Evolutionary conservation across 495 filamentous ascomycete species (phyloP), one percentile per base, ranked within the genome.

Genomic region (Penicillium cataractarum): DNA sequence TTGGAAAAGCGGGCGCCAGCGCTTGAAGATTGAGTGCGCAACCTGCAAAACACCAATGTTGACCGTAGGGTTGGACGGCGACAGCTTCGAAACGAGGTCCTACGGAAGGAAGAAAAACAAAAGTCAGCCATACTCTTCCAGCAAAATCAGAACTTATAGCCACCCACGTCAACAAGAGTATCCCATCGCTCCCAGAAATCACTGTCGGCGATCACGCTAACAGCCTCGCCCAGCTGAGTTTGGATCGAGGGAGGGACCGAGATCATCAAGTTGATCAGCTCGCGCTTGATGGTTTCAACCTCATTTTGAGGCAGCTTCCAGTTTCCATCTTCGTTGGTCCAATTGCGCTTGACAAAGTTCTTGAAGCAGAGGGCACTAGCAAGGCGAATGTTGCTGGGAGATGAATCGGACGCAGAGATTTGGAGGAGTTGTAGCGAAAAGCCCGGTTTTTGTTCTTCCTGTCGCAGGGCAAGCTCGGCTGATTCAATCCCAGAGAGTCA

Each of bases 151-250:
- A 22, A 4, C 15, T 13, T 46, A 33, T 37, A n/a, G 26, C 42
- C 39, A 74, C 79, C 62, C 72, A 90, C 87, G 79, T 92, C 87
- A 50, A 93, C 90, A 61, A 99, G 82, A 35, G 92, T 96, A 69
- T 97, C 90, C 96, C 96, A 99, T 68, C 90, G 83, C 74, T 89
- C 81, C 89, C 90, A 98, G 77, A 99, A 99, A 72, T 99, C 96
- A 66, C 92, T 97, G 74, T 98, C 94, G 37, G 96, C 96, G 63
- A 99, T 98, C 64, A 92, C 85, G 76, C 95, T 97, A 71, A 97
- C 92, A 39, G 95, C 93, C 65, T 98, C 96, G 65, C 96, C 96
- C 46, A 99, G 80, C 77, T 98, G 96, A 46, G 90, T 86, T 74
- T 97, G 96, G 64, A 99, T 91, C 15, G 84, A 87, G 29, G 91